Conservation (phyloP, 768 basidiomycete genomes). For the Infundibulicybe gibba region DNA sequence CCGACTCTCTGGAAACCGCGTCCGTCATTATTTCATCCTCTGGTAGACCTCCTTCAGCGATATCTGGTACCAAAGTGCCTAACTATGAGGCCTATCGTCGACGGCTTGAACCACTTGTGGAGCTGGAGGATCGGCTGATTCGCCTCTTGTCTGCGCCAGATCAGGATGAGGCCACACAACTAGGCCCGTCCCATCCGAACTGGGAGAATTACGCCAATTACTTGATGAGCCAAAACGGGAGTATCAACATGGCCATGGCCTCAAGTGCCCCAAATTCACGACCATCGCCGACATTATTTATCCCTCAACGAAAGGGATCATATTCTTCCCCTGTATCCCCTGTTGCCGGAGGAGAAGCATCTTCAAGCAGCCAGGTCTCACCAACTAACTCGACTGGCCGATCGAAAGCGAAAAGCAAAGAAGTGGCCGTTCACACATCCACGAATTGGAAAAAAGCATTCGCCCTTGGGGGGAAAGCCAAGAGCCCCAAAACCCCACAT, state of each 20-base stretch:
- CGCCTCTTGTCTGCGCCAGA: constrained; percentile 64
- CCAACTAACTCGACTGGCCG: constrained; percentile 16
- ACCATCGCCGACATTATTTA: constrained; percentile 46
- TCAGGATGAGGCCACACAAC: constrained; percentile 66
- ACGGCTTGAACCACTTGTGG: constrained; percentile 63
- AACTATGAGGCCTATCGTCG: constrained; percentile 61
- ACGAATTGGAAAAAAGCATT: constrained; percentile 71
- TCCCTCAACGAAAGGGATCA: constrained; percentile 33
- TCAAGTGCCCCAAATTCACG: constrained; percentile 32
- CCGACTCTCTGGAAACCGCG: constrained; percentile 46
- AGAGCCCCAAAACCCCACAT: constrained; percentile 67
- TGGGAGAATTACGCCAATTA: constrained; percentile 31
- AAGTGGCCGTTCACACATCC: constrained; percentile 59
- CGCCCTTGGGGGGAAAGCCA: constrained; percentile 52
- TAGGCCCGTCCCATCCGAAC: constrained; percentile 33
- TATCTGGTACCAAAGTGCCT: constrained; percentile 44
- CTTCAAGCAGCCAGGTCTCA: constrained; percentile 15
- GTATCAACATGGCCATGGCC: not conserved
- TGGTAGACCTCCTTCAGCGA: constrained; percentile 48
- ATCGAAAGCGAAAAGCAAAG: constrained; percentile 30
- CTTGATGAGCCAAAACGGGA: constrained; percentile 5
- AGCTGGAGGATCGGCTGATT: constrained; percentile 68
- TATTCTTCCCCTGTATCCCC: constrained; percentile 26
- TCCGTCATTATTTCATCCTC: constrained; percentile 47
- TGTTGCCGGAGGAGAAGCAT: constrained; percentile 15